Conservation (phyloP, 371 early-diverging fungal genomes). For the Mortierella sp. region DNA sequence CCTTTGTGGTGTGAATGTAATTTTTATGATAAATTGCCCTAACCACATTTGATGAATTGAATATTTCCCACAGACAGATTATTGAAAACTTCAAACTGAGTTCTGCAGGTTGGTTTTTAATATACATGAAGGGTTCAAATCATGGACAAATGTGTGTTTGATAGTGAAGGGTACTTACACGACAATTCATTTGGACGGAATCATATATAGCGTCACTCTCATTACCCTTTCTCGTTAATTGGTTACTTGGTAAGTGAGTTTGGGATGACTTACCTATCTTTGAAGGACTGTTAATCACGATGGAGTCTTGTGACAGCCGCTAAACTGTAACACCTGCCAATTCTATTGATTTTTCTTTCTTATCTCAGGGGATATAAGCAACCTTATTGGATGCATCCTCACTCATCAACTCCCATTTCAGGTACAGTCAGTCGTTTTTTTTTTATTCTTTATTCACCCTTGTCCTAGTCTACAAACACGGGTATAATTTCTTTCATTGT, state of each 20-base stretch:
- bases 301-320: neutral
- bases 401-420: slow-evolving; percentile 82
- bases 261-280: no score
- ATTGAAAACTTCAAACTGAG: slow-evolving; percentile 69
- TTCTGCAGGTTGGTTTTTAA: slow-evolving; percentile 55
- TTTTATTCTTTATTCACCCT: neutral
- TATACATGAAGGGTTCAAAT: neutral
- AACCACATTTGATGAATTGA: neutral
- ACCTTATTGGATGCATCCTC: slow-evolving; percentile 76
- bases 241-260: slow-evolving; percentile 70
- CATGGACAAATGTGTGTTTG: no score
- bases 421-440: slow-evolving; percentile 29
- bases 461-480: neutral
- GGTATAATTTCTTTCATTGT: neutral
- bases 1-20: neutral
- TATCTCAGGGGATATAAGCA: slow-evolving; percentile 74
- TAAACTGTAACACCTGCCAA: neutral
- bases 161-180: no score
- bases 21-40: neutral
- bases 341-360: slow-evolving; percentile 2
- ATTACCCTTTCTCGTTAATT: slow-evolving; percentile 69
- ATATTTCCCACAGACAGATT: slow-evolving; percentile 62
- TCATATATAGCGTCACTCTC: slow-evolving; percentile 62
- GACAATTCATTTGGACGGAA: no score
- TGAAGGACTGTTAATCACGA: neutral